Base-by-base conservation (phyloP, 164 flowering plant species). In the Stephania yunnanensis region DNA sequence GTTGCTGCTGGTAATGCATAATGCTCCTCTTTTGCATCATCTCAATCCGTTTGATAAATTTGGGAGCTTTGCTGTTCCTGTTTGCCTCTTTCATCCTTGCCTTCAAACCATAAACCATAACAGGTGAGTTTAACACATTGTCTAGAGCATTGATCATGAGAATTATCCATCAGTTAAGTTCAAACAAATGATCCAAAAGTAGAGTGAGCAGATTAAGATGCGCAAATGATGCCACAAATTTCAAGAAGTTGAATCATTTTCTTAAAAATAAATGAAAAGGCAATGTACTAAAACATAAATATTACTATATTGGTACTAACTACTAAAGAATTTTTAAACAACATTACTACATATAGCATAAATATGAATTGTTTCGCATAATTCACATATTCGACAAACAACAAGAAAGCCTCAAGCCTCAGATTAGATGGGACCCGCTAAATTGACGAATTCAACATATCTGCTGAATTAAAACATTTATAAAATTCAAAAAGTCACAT, bases 1-100 rank as follows among this genome's bases (percentile, higher is more conserved):
- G 74, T 79, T 87, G 91, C 75, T 92, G 92, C 81, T 96, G 98
- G 78, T 90, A 96, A 82, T 88, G 85, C 99, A 96, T 94, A 46
- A 96, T 92, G 87, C 97, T 94, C 84, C 85, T 88, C 83, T 85
- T 93, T 78, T 91, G 93, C 73, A 96, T 88, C 83, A 90, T 46
- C 82, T 94, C 96, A 73, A 94, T 85, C 45, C 89, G 86, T 17
- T 78, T 82, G 42, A 95, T 82, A 79, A 82, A 90, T 53, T 81
- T 87, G 25, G 92, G 87, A 52, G 80, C 91, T 77, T 80, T 91
- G 71, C 83, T 87, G 78, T 87, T 92, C 79, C 84, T 87, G 68
- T 88, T 92, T 5, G 74, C 80, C 78, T 95, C 98, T 78, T 84
- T 90, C 98, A 92, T 93, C 82, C 89, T 89, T 25, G 80, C 90